Conservation (phyloP, 2,329 filamentous ascomycete genomes). For the Cadophora sp. region DNA sequence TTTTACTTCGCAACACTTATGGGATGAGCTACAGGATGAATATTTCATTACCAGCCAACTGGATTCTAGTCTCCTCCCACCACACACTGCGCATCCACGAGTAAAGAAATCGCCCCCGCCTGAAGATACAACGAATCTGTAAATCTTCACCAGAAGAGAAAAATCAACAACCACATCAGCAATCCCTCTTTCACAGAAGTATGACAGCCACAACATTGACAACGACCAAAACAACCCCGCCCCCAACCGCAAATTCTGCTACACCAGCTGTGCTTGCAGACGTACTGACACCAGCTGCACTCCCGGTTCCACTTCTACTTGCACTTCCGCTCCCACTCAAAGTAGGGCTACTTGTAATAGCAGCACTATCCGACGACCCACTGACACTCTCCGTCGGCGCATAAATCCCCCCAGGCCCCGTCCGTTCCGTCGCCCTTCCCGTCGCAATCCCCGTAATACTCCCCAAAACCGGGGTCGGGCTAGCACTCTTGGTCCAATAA, state of each 20-base stretch:
- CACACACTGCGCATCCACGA: no score
- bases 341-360: not conserved
- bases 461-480: not conserved
- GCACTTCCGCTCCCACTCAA: not conserved
- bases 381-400: not conserved
- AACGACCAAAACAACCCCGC: constrained; percentile 1
- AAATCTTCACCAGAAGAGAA: not conserved
- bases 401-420: not conserved
- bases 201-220: constrained; percentile 17
- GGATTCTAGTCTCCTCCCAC: no score
- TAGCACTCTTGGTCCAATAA: constrained; percentile 7
- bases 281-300: not conserved
- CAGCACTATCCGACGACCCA: no score
- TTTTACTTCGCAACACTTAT: no score
- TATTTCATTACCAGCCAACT: no score
- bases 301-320: not conserved
- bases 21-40: no score
- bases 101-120: no score
- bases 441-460: constrained; percentile 1
- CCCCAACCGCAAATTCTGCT: not conserved
- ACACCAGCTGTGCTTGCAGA: constrained; percentile 4
- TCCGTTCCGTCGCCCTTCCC: not conserved
- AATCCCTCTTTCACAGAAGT: not conserved
- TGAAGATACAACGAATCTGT: no score
- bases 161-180: not conserved